These are phyloP conservation scores for Alternaria sp. DNA, from an alignment of 2,329 filamentous ascomycete species.

Conservation along the genomic window DNA sequence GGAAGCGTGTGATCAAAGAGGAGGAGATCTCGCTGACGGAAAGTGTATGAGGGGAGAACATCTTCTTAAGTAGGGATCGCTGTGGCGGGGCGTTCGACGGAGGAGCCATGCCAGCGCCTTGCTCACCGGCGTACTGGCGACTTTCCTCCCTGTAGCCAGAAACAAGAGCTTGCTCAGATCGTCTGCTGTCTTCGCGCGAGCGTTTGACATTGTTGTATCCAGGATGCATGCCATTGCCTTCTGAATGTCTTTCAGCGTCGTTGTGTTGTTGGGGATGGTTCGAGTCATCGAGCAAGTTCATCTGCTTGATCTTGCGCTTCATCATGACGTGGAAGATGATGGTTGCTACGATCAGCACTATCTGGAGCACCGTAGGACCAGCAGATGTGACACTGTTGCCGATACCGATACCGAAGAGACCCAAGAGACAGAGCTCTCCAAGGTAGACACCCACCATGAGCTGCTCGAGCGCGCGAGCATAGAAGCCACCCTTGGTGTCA, in stretches of 20 bases:
- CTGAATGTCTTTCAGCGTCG: constrained; percentile 30
- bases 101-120: constrained; percentile 4
- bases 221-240: neutral
- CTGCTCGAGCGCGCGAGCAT: constrained; percentile 55
- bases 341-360: constrained; percentile 49
- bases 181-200: neutral
- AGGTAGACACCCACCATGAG: constrained; percentile 57
- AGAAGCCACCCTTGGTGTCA: constrained; percentile 56
- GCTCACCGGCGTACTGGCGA: neutral
- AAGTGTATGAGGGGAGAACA: constrained; percentile 12
- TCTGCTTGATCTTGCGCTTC: constrained; percentile 35
- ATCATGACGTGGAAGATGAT: constrained; percentile 52
- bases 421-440: constrained; percentile 55
- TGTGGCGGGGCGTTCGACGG: neutral
- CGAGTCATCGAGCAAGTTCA: constrained; percentile 39
- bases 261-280: constrained; percentile 25
- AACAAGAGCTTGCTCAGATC: constrained; percentile 1
- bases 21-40: constrained; percentile 16
- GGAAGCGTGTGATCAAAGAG: constrained; percentile 12
- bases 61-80: constrained; percentile 5
- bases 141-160: constrained; percentile 1
- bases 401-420: constrained; percentile 53
- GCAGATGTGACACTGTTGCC: constrained; percentile 42
- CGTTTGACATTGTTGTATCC: neutral
- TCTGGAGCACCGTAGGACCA: constrained; percentile 52